phyloP scores from a whole-genome alignment of 495 filamentous ascomycete genomes.

The Penicillium samsonianum region DNA sequence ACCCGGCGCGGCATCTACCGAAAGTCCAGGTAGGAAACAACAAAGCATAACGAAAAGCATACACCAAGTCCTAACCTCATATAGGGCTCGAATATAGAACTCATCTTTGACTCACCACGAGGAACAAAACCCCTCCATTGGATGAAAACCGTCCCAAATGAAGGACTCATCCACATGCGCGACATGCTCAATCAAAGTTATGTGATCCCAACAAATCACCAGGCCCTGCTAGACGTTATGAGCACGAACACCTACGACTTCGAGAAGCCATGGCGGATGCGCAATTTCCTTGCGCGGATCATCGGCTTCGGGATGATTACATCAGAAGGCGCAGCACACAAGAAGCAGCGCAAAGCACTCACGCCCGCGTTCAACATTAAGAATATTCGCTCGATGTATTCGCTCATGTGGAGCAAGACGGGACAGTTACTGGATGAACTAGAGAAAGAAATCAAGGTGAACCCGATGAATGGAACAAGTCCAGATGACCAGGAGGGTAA shows the following conservation, averaged over 20 bases:
- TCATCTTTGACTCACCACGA: slow-evolving; percentile 58
- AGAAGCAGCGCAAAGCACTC: slow-evolving; percentile 70
- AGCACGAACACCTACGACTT: slow-evolving; percentile 57
- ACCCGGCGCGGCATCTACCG: slow-evolving; percentile 68
- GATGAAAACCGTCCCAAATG: slow-evolving; percentile 75
- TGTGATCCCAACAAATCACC: slow-evolving; percentile 44
- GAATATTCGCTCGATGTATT: slow-evolving; percentile 80
- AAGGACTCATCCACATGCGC: slow-evolving; percentile 80
- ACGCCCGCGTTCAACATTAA: slow-evolving; percentile 81
- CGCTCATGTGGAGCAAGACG: slow-evolving; percentile 71
- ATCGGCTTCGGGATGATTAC: slow-evolving; percentile 77
- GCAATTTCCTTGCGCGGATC: slow-evolving; percentile 61
- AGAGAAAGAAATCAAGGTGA: slow-evolving; percentile 40
- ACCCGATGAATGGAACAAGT: slow-evolving; percentile 43
- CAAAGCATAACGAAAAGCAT: not conserved
- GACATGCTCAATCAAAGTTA: slow-evolving; percentile 37
- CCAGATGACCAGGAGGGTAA: slow-evolving; percentile 45
- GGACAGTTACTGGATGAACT: slow-evolving; percentile 41
- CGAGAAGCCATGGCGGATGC: slow-evolving; percentile 49
- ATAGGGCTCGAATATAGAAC: slow-evolving; percentile 52
- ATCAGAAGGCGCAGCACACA: slow-evolving; percentile 78
- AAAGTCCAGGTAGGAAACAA: slow-evolving; percentile 48
- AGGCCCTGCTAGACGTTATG: slow-evolving; percentile 55
- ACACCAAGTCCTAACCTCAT: slow-evolving; percentile 2
- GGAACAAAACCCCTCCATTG: slow-evolving; percentile 66